These are phyloP conservation scores for Morella rubra DNA, from an alignment of 306 rosid species.

Conservation along the genomic window DNA sequence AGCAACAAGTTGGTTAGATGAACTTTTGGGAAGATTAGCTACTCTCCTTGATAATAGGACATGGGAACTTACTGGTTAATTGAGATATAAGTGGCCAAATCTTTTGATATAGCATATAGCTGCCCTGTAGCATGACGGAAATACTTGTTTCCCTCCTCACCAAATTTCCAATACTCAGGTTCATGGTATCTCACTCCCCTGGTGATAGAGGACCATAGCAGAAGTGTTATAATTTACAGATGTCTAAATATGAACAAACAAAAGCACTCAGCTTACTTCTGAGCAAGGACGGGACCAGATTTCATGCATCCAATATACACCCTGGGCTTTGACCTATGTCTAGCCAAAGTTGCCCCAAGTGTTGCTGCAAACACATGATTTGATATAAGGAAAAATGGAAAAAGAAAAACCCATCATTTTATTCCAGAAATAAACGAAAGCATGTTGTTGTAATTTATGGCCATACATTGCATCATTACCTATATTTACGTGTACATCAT, in stretches of 20 bases:
- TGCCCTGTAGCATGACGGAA: constrained; percentile 70
- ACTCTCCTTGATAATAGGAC: background rate
- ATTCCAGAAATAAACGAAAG: background rate
- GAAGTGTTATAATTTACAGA: background rate
- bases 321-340: constrained; percentile 45
- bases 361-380: constrained; percentile 40
- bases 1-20: background rate
- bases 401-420: background rate
- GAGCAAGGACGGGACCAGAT: constrained; percentile 65
- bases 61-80: constrained; percentile 46
- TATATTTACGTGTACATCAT: constrained; percentile 63
- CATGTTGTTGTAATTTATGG: background rate
- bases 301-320: constrained; percentile 67
- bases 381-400: background rate
- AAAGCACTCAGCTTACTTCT: constrained; percentile 38
- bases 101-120: constrained; percentile 56
- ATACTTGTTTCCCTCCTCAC: constrained; percentile 61
- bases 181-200: constrained; percentile 65
- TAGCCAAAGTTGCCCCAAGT: constrained; percentile 54
- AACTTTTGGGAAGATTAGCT: constrained; percentile 1
- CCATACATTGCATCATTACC: constrained; percentile 28
- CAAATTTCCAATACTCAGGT: constrained; percentile 65
- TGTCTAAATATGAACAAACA: background rate
- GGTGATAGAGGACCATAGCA: constrained; percentile 9
- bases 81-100: constrained; percentile 51